Evolutionary conservation across 2,329 filamentous ascomycete species (phyloP), one percentile per base, ranked within the genome.

Genomic region (Exophiala oligosperma): DNA sequence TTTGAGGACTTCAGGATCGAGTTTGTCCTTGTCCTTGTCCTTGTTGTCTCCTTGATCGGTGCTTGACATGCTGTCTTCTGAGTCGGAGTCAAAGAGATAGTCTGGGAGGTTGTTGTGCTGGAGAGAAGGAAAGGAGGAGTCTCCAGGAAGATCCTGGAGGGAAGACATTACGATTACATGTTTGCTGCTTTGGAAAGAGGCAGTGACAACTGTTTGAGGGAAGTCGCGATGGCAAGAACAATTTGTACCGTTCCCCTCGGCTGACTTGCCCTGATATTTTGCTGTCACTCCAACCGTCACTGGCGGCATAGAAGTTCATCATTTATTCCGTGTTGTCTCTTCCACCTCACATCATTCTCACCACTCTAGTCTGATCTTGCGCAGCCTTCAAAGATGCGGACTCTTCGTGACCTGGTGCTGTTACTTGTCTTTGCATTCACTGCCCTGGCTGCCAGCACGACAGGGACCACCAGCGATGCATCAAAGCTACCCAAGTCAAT

Each of bases 1-100:
- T 41, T 63, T 55, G 41, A 62, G 61, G 24, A 67, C 60, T 49
- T 65, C 57, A 24, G 64, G 62, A 52, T 64, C 46, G 24, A 67
- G 57, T 51, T 61, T 65, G 54, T 64, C 63, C 40, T 65, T 65
- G 49, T 62, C 59, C 38, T 51, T 61, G 41, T 41, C 49, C 44
- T 54, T 28, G 32, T 35, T 35, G 32, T 56, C 44, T 24, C 55
- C 44, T 40, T 43, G 38, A 46, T 29, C 38, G 28, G 32, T 56
- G 26, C 41, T 56, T 26, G 55, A 41, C 58, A 61, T 61, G 47
- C 59, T 54, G 58, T 63, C 57, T 58, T 63, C 61, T n/a, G 50
- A 57, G 21, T 63, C 57, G 43, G 55, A 43, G 6, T 40, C 38
- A 38, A 51, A 47, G 24, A 29, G 46, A 47, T 54, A 41, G n/a